phyloP scores from a whole-genome alignment of 1,284 basidiomycete species.

The Schizophyllum commune region DNA sequence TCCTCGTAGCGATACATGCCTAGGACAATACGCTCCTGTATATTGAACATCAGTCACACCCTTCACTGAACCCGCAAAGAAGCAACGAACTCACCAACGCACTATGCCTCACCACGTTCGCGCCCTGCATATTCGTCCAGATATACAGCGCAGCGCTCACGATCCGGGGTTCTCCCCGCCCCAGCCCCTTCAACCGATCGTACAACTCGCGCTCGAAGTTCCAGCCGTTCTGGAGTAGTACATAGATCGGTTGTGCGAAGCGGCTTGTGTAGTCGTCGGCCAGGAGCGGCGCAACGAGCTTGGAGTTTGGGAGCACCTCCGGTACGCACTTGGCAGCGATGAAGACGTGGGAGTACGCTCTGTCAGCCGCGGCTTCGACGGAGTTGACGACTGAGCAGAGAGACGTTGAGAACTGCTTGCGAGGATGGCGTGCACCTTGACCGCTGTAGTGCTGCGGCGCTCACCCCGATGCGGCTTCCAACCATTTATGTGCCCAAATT shows the following conservation, averaged over 20 bases:
- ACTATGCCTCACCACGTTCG: background rate
- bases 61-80: too few relatives aligned
- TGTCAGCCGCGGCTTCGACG: slow-evolving; percentile 24
- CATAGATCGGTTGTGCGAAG: background rate
- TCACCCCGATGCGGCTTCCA: slow-evolving; percentile 3
- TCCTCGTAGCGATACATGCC: slow-evolving; percentile 28
- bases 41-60: too few relatives aligned
- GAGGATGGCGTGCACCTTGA: too few relatives aligned
- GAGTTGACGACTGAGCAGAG: background rate
- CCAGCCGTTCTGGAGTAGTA: slow-evolving; percentile 53
- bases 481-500: slow-evolving; percentile 1
- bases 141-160: background rate
- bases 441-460: too few relatives aligned
- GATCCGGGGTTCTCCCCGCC: slow-evolving; percentile 6
- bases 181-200: slow-evolving; percentile 25
- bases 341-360: slow-evolving; percentile 40
- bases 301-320: slow-evolving; percentile 37
- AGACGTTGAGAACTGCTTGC: too few relatives aligned
- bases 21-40: slow-evolving; percentile 25
- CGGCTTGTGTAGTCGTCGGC: slow-evolving; percentile 28
- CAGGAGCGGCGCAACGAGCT: slow-evolving; percentile 38
- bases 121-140: background rate
- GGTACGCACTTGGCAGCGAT: slow-evolving; percentile 50
- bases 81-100: background rate
- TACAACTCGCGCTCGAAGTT: slow-evolving; percentile 50